These are phyloP conservation scores for Claviceps pusilla DNA, from an alignment of 2,329 filamentous ascomycete genomes.

Conservation along the genomic window DNA sequence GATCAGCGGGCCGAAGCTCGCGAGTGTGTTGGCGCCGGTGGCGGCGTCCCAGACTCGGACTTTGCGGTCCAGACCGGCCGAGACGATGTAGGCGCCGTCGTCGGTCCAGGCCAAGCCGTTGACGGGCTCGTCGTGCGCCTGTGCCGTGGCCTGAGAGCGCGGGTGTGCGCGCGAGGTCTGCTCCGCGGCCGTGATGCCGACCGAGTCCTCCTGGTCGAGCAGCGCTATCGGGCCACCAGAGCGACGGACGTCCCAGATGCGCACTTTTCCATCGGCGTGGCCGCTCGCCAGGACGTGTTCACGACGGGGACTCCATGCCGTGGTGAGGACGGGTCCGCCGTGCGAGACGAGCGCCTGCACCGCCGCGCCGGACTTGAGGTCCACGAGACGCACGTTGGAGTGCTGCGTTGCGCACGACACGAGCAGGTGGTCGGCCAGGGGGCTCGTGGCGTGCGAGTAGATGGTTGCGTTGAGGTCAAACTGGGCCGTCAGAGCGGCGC, in stretches of 20 bases:
- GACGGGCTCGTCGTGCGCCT: constrained; percentile 66
- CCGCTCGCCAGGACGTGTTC: constrained; percentile 72
- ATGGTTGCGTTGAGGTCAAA: constrained; percentile 55
- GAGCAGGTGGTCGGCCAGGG: constrained; percentile 56
- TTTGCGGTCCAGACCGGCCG: constrained; percentile 66
- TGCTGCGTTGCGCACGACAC: constrained; percentile 83
- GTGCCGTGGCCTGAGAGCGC: constrained; percentile 34
- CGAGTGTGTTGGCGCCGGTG: constrained; percentile 72
- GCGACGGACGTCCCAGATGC: constrained; percentile 76
- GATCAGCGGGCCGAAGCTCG: constrained; percentile 71
- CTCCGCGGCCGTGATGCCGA: constrained; percentile 37
- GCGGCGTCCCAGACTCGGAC: constrained; percentile 77
- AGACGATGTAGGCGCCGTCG: constrained; percentile 61
- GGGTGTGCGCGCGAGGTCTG: constrained; percentile 15
- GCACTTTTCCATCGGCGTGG: constrained; percentile 67
- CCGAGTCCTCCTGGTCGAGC: constrained; percentile 70
- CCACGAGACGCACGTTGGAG: constrained; percentile 68
- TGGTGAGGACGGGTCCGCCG: constrained; percentile 49
- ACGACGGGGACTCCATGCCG: constrained; percentile 68
- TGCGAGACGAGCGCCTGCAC: constrained; percentile 59
- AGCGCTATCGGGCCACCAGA: constrained; percentile 61
- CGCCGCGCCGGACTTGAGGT: constrained; percentile 63
- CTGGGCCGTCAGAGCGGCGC: constrained; percentile 43
- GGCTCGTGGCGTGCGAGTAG: constrained; percentile 65
- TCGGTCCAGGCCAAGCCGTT: constrained; percentile 79